A percentile compares a stretch with the other conserved stretches of the same genome.
These are phyloP conservation scores for Solanum dulcamara DNA, from an alignment of 257 asterid species.

Conservation along the genomic window DNA sequence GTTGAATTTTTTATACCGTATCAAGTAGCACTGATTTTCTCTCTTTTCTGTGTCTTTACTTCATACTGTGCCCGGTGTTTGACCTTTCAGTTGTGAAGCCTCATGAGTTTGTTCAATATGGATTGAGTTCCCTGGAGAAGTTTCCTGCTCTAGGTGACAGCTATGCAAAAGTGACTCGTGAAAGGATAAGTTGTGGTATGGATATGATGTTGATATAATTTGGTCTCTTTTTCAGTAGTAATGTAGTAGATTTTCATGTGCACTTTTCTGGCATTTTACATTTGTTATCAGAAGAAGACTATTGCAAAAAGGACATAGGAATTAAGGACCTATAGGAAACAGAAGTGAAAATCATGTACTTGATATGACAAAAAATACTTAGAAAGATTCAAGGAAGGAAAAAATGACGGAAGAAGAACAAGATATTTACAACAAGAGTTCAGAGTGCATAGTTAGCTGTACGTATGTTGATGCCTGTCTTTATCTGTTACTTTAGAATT, in stretches of 20 bases:
- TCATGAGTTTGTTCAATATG: conserved; percentile 88
- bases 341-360: no score
- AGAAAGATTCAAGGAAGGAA: no score
- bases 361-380: no score
- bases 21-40: neutral
- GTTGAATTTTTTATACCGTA: neutral
- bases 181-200: conserved; percentile 88
- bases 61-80: conserved; percentile 56
- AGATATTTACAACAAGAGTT: no score
- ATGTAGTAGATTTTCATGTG: neutral
- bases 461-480: no score
- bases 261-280: neutral
- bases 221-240: neutral
- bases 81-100: conserved; percentile 90
- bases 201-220: conserved; percentile 1
- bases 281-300: neutral
- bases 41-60: neutral
- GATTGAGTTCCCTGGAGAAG: conserved; percentile 84
- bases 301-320: neutral
- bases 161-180: conserved; percentile 71
- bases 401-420: no score
- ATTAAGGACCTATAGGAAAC: no score
- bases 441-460: no score
- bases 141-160: conserved; percentile 69
- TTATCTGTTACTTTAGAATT: no score